A percentile compares a stretch with the other conserved stretches of the same genome.
Conservation (phyloP, 108 stramenopile species). For the Cylindrotheca closterium region DNA sequence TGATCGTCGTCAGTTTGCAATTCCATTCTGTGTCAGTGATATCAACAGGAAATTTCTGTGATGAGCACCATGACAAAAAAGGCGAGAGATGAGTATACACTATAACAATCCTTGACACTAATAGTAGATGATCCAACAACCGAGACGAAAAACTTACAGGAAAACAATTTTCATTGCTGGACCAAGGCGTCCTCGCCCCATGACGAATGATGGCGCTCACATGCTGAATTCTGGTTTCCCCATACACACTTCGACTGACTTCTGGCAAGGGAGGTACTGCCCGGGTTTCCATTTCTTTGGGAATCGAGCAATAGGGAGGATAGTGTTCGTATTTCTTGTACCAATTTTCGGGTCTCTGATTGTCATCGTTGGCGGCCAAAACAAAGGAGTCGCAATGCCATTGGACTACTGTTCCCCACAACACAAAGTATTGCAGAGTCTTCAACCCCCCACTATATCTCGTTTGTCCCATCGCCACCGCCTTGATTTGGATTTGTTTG, state of each 20-base stretch:
- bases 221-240: conserved; percentile 53
- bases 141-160: too few relatives aligned
- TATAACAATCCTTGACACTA: too few relatives aligned
- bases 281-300: conserved; percentile 57
- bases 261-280: conserved; percentile 54
- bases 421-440: too few relatives aligned
- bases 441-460: too few relatives aligned
- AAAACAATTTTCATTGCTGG: conserved; percentile 18
- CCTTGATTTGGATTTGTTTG: too few relatives aligned
- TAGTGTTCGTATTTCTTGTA: conserved; percentile 46
- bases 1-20: conserved; percentile 66
- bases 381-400: too few relatives aligned
- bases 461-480: too few relatives aligned
- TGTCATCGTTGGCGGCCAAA: too few relatives aligned
- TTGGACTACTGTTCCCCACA: too few relatives aligned
- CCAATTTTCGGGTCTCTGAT: conserved; percentile 4
- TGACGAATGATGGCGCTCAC: conserved; percentile 82
- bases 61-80: conserved; percentile 32
- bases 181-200: conserved; percentile 74
- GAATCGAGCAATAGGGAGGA: conserved; percentile 78
- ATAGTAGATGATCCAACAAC: too few relatives aligned
- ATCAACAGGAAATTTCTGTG: conserved; percentile 37
- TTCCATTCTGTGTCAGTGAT: conserved; percentile 58
- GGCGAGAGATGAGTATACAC: too few relatives aligned
- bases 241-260: conserved; percentile 4